phyloP scores from a whole-genome alignment of 2,329 filamentous ascomycete species.

The Cladosporium sp. region DNA sequence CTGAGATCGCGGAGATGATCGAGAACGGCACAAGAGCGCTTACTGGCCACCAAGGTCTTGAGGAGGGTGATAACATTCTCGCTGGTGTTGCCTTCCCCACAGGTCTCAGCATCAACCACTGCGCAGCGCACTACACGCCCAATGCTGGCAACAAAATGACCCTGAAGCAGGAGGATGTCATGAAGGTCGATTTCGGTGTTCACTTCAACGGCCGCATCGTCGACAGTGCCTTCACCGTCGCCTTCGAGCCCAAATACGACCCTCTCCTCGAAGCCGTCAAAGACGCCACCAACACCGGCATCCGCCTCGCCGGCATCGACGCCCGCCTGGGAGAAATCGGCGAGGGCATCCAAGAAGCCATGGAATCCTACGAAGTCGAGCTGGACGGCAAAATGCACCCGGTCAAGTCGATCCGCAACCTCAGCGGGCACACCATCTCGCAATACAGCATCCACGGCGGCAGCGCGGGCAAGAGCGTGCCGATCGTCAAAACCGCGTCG shows the following conservation, averaged over 20 bases:
- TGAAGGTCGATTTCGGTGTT: slow-evolving; percentile 80
- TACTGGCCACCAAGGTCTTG: slow-evolving; percentile 47
- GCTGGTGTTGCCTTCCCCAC: slow-evolving; percentile 54
- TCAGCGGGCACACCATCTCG: slow-evolving; percentile 53
- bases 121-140: slow-evolving; percentile 53
- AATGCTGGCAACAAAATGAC: slow-evolving; percentile 62
- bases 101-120: slow-evolving; percentile 50
- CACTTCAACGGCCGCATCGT: slow-evolving; percentile 77
- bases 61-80: slow-evolving; percentile 46
- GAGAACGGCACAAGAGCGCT: slow-evolving; percentile 52
- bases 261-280: slow-evolving; percentile 68
- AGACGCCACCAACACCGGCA: slow-evolving; percentile 63
- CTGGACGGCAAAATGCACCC: slow-evolving; percentile 50
- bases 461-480: slow-evolving; percentile 49
- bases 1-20: slow-evolving; percentile 49
- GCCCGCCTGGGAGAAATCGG: slow-evolving; percentile 52
- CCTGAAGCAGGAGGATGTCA: slow-evolving; percentile 68
- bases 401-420: slow-evolving; percentile 51
- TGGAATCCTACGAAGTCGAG: slow-evolving; percentile 59
- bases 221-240: slow-evolving; percentile 74
- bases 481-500: slow-evolving; percentile 49
- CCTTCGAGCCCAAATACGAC: slow-evolving; percentile 71
- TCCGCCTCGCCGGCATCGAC: slow-evolving; percentile 52
- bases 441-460: slow-evolving; percentile 54
- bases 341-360: slow-evolving; percentile 55